Conservation (phyloP, 306 rosid genomes). For the Prunus davidiana region DNA sequence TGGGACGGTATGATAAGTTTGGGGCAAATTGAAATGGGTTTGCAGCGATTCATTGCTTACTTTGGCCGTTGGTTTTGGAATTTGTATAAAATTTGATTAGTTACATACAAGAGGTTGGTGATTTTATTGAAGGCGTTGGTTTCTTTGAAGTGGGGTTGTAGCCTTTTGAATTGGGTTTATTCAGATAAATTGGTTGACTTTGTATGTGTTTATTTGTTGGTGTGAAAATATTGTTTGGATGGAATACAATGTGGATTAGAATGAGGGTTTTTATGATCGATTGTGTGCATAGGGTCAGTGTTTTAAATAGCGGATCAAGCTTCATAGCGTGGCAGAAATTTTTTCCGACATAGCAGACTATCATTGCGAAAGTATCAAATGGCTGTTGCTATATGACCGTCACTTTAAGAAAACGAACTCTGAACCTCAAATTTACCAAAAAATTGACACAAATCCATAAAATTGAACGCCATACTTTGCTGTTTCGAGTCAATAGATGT, state of each 20-base stretch:
- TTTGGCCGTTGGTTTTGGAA: neutral
- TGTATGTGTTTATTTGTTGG: neutral
- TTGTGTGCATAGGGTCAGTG: neutral
- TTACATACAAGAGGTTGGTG: neutral
- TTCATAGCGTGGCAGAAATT: no score
- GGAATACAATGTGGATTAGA: constrained; percentile 2
- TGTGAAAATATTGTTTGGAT: neutral
- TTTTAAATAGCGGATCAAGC: no score
- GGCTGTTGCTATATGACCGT: no score
- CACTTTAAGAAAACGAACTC: no score
- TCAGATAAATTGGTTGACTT: neutral
- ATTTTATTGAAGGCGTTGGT: neutral
- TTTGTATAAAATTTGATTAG: neutral
- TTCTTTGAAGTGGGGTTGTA: neutral
- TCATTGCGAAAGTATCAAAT: no score
- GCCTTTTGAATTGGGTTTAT: neutral
- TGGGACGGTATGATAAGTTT: neutral
- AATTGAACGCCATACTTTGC: no score
- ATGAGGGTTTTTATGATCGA: neutral
- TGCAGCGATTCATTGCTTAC: neutral
- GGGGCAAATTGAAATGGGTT: neutral
- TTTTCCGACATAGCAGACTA: no score
- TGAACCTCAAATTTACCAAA: no score
- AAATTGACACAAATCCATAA: no score
- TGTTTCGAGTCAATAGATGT: no score